Conservation (phyloP, 1,139 yeast genomes). For the Yamadazyma siamensis region DNA sequence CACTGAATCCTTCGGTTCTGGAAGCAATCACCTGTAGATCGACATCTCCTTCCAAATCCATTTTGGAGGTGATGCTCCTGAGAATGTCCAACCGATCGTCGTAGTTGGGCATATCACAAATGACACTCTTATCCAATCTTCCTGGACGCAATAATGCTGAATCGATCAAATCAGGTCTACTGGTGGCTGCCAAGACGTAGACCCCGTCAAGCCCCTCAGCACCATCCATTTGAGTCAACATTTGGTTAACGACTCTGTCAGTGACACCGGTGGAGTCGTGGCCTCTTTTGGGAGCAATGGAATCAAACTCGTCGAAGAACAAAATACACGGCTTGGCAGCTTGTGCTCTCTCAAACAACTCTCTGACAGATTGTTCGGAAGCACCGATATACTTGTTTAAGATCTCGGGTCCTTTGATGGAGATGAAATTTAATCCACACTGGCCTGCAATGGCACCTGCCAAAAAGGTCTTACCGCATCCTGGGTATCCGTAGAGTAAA, state of each 20-base stretch:
- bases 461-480: constrained; percentile 91
- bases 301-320: constrained; percentile 94
- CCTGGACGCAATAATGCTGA: constrained; percentile 95
- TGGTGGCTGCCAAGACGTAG: constrained; percentile 93
- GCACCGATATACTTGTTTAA: constrained; percentile 97
- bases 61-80: constrained; percentile 54
- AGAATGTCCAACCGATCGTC: constrained; percentile 76
- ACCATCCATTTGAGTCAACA: constrained; percentile 98
- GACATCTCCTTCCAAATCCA: constrained; percentile 51
- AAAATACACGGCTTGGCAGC: constrained; percentile 92
- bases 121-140: constrained; percentile 84
- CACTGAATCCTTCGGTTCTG: constrained; percentile 75
- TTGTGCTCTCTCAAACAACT: constrained; percentile 88
- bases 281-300: constrained; percentile 97
- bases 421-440: constrained; percentile 89
- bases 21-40: constrained; percentile 55
- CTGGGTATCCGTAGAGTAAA: constrained; percentile 91
- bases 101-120: constrained; percentile 80
- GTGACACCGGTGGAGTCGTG: constrained; percentile 98
- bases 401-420: constrained; percentile 95
- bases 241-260: constrained; percentile 93
- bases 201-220: constrained; percentile 98
- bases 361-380: constrained; percentile 91
- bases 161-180: constrained; percentile 92
- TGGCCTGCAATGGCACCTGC: constrained; percentile 95